phyloP scores from a whole-genome alignment of 352 stramenopile species.

The Aphanomyces astaci region DNA sequence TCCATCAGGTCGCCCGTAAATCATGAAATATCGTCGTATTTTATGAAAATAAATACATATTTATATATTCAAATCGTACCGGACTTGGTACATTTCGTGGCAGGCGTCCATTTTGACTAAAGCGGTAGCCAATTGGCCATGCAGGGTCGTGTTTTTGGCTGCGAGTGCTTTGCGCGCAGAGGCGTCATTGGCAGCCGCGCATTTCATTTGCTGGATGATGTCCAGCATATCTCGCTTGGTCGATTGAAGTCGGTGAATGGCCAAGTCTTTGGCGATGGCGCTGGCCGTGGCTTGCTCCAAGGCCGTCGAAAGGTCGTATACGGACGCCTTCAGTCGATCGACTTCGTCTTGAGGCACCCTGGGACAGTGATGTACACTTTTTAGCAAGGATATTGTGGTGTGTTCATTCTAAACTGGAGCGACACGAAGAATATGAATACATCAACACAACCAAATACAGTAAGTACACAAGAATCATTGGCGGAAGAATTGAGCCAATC shows the following conservation, averaged over 20 bases:
- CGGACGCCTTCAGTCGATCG: background rate
- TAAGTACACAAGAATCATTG: too few species aligned
- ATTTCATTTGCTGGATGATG: constrained; percentile 9
- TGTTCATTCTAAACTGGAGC: too few species aligned
- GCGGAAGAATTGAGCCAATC: too few species aligned
- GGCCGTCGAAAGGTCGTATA: background rate
- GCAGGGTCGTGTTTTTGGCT: background rate
- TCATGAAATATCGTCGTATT: too few species aligned
- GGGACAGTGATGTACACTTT: background rate
- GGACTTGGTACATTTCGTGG: background rate
- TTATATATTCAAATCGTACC: background rate
- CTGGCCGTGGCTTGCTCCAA: background rate
- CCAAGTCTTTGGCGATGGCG: background rate
- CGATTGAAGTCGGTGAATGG: background rate
- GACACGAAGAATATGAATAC: too few species aligned
- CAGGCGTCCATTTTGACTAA: background rate
- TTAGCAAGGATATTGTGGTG: too few species aligned
- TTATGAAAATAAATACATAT: too few species aligned
- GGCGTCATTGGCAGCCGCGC: background rate
- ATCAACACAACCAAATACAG: too few species aligned
- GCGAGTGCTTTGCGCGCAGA: background rate
- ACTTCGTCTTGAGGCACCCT: background rate
- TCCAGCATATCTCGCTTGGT: constrained; percentile 1
- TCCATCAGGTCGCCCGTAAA: too few species aligned
- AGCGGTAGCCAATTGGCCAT: background rate